Base-by-base conservation (phyloP, 169 alveolate genomes). In the Cyclospora cayetanensis region DNA sequence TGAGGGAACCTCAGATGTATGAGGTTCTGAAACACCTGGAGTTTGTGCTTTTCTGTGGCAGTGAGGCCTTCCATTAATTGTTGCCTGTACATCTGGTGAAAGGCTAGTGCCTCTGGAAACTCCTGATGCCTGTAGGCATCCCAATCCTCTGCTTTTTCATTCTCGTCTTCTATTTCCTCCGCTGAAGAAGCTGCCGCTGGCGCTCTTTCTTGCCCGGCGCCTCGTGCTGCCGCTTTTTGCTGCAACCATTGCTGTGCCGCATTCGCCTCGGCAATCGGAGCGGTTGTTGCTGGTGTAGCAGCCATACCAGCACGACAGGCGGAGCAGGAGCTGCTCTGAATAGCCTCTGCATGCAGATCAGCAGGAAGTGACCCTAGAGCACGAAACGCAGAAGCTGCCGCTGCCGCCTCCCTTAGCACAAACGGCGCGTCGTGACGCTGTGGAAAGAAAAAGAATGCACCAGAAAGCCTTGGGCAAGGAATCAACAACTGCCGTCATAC, bases 321-420 rank as follows among this genome's bases (percentile, higher is more conserved):
- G 55, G 22, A 9, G 55, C 55, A 9, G 55, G 22, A 9, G 55
- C 55, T 46, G 55, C 55, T 46, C 50, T 79, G 88, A 3, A 79
- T 46, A 3, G 88, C 88, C 29, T 79, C 88, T 15, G 12, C 88
- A 50, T 79, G 43, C 20, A 79, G 72, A 31, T 79, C 88, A 0
- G 88, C 29, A 20, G 88, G 88, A 7, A 79, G 88, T 52, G 88
- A 66, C 29, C 50, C 72, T 12, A 79, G 39, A 4, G 88, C 88
- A 20, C 72, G n/a, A 53, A 53, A 79, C 72, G 43, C 43, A 53
- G 88, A 1, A 34, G 88, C 88, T 1, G 88, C 39, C 27, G 88
- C 88, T n/a, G n/a, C n/a, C n/a, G n/a, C n/a, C n/a, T n/a, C n/a
- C n/a, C n/a, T n/a, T n/a, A n/a, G n/a, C n/a, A n/a, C n/a, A n/a